A percentile compares a stretch with the other conserved stretches of the same genome.
Conservation (phyloP, 768 basidiomycete genomes). For the Podaxis rugospora region DNA sequence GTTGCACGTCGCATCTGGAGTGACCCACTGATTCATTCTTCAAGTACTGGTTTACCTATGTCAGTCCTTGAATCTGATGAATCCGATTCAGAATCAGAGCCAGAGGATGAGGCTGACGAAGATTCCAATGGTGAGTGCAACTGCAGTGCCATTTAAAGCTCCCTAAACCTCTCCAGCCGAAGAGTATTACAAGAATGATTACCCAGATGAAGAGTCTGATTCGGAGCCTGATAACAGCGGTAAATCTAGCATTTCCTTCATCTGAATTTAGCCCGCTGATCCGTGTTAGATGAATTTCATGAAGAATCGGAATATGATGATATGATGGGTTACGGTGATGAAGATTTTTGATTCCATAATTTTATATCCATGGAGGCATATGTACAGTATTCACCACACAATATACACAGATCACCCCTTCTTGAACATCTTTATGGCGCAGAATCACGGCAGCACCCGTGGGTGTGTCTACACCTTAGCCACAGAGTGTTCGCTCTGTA, state of each 20-base stretch:
- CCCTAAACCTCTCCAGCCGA: constrained; percentile 44
- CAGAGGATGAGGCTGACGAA: constrained; percentile 75
- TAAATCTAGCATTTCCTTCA: constrained; percentile 16
- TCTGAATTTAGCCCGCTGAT: background rate
- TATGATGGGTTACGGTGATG: constrained; percentile 25
- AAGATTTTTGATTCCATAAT: constrained; percentile 13
- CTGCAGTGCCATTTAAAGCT: constrained; percentile 1
- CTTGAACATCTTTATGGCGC: background rate
- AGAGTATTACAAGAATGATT: constrained; percentile 83
- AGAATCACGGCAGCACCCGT: background rate
- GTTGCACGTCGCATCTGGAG: background rate
- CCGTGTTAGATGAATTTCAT: constrained; percentile 48
- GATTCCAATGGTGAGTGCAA: constrained; percentile 68
- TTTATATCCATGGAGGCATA: background rate
- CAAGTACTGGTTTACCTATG: constrained; percentile 62
- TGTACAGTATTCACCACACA: constrained; percentile 5
- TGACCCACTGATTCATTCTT: background rate
- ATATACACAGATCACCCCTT: constrained; percentile 4
- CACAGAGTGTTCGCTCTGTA: background rate
- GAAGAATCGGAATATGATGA: constrained; percentile 50
- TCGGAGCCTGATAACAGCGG: constrained; percentile 34
- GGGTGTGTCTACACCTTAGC: background rate
- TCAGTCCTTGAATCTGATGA: constrained; percentile 51
- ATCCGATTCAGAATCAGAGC: constrained; percentile 60
- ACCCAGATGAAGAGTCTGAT: constrained; percentile 72